These are phyloP conservation scores for Chamaecrista fasciculata DNA, from an alignment of 306 rosid genomes.

Conservation along the genomic window DNA sequence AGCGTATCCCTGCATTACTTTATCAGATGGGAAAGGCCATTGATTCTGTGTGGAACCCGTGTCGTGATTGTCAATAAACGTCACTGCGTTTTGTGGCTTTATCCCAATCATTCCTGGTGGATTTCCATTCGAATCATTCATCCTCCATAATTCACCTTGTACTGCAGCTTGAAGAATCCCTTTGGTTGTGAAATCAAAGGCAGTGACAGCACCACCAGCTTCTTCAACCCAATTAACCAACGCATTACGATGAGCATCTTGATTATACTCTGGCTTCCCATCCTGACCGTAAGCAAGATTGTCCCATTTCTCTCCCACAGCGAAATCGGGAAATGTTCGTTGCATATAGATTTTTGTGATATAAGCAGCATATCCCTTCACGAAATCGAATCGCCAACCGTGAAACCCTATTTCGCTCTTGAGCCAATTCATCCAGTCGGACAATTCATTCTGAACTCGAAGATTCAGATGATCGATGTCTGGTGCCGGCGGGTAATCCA, in stretches of 20 bases:
- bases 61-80: slow-evolving; percentile 80
- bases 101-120: slow-evolving; percentile 74
- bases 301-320: slow-evolving; percentile 82
- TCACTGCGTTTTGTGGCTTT: slow-evolving; percentile 72
- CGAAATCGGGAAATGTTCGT: slow-evolving; percentile 59
- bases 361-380: slow-evolving; percentile 61
- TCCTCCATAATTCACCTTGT: slow-evolving; percentile 55
- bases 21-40: slow-evolving; percentile 68
- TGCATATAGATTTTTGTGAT: slow-evolving; percentile 55
- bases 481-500: slow-evolving; percentile 33
- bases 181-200: slow-evolving; percentile 53
- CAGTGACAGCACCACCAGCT: slow-evolving; percentile 44
- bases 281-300: slow-evolving; percentile 29
- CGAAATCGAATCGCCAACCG: slow-evolving; percentile 82
- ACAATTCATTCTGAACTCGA: slow-evolving; percentile 57
- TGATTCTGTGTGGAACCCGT: slow-evolving; percentile 58
- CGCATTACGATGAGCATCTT: slow-evolving; percentile 35
- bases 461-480: slow-evolving; percentile 83
- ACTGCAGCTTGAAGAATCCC: slow-evolving; percentile 59
- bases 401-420: slow-evolving; percentile 63
- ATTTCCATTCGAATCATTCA: slow-evolving; percentile 53
- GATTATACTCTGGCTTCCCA: slow-evolving; percentile 42
- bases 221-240: slow-evolving; percentile 41
- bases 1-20: slow-evolving; percentile 78
- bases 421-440: slow-evolving; percentile 86